phyloP scores from a whole-genome alignment of 1,284 basidiomycete genomes.

The Trametes pubescens region DNA sequence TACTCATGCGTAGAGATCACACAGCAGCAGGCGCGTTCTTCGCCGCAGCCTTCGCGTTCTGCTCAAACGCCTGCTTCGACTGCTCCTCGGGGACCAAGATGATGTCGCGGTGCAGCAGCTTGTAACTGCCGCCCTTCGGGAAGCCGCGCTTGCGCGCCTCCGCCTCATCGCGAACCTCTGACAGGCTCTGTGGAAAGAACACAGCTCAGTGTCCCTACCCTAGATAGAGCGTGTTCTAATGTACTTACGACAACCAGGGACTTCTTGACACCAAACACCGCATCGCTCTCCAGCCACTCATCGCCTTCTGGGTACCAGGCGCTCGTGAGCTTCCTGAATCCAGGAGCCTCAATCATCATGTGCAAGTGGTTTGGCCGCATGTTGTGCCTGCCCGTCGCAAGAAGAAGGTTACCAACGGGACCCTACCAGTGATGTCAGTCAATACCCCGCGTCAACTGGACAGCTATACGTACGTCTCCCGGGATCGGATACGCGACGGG shows the following conservation, averaged over 20 bases:
- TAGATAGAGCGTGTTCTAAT: slow-evolving; percentile 34
- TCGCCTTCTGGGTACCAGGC: slow-evolving; percentile 81
- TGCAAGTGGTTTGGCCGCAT: slow-evolving; percentile 86
- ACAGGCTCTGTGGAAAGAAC: slow-evolving; percentile 49
- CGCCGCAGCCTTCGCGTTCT: slow-evolving; percentile 38
- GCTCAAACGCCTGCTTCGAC: slow-evolving; percentile 44
- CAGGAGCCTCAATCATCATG: slow-evolving; percentile 72
- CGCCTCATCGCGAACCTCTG: slow-evolving; percentile 58
- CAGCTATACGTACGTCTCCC: slow-evolving; percentile 59
- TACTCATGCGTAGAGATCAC: not conserved
- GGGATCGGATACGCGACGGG: slow-evolving; percentile 86
- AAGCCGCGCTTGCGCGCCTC: slow-evolving; percentile 70
- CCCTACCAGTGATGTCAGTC: slow-evolving; percentile 53
- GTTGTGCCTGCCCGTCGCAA: slow-evolving; percentile 71
- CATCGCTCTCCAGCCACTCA: slow-evolving; percentile 69
- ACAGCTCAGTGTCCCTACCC: not conserved
- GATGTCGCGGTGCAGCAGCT: slow-evolving; percentile 68
- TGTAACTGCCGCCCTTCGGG: slow-evolving; percentile 64
- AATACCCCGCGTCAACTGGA: slow-evolving; percentile 17
- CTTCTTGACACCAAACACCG: slow-evolving; percentile 83
- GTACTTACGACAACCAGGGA: slow-evolving; percentile 61
- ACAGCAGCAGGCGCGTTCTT: slow-evolving; percentile 32
- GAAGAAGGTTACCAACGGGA: slow-evolving; percentile 73
- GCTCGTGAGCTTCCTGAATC: slow-evolving; percentile 78
- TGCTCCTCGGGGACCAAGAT: slow-evolving; percentile 65